A percentile compares a stretch with the other conserved stretches of the same genome.
These are phyloP conservation scores for Paramecium biaurelia DNA, from an alignment of 73 alveolate species.

Conservation along the genomic window DNA sequence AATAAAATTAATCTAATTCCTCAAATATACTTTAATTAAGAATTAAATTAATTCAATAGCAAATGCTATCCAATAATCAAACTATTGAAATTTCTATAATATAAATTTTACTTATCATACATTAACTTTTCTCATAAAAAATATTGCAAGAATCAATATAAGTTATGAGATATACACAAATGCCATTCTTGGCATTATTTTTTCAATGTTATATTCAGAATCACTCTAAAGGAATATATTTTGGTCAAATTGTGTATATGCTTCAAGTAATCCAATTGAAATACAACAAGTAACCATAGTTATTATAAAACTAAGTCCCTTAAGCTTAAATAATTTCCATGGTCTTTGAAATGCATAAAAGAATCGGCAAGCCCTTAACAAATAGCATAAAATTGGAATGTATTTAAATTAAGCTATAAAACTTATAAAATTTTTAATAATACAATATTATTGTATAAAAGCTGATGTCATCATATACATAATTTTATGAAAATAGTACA, in stretches of 20 bases:
- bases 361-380: not conserved
- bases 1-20: not conserved
- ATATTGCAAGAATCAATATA: not conserved
- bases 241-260: not conserved
- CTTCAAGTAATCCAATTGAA: not conserved
- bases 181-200: not conserved
- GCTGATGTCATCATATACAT: not conserved
- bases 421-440: not conserved
- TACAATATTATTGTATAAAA: not conserved
- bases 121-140: not conserved
- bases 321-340: not conserved
- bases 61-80: not conserved
- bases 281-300: not conserved
- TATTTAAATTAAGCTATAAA: constrained; percentile 12
- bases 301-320: not conserved
- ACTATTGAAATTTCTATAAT: not conserved
- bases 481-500: not conserved
- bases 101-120: not conserved
- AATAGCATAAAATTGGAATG: constrained; percentile 1
- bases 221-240: not conserved
- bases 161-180: not conserved
- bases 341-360: not conserved
- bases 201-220: not conserved
- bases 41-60: not conserved
- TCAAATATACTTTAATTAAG: not conserved